Evolutionary conservation across 768 basidiomycete species (phyloP).

Genomic region (Macrocybe gigantea): DNA sequence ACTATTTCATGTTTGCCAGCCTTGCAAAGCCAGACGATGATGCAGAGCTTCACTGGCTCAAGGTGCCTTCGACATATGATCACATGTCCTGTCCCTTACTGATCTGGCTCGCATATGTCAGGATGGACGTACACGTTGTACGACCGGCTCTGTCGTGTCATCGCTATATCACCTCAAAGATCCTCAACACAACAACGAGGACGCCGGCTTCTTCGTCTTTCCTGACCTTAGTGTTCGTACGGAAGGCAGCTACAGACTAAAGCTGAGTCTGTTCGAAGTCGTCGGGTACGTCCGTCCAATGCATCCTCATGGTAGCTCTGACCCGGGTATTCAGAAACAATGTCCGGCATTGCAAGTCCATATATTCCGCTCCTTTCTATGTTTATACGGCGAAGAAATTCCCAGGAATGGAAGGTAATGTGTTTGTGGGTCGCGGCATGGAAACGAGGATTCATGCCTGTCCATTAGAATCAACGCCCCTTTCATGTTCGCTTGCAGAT

Average conservation of each 20-base stretch:
- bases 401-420: slow-evolving; percentile 89
- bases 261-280: slow-evolving; percentile 78
- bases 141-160: slow-evolving; percentile 87
- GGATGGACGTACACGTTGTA: slow-evolving; percentile 89
- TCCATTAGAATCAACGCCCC: slow-evolving; percentile 71
- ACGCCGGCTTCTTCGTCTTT: slow-evolving; percentile 95
- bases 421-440: background rate
- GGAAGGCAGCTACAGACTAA: slow-evolving; percentile 83
- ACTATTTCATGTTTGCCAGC: slow-evolving; percentile 94
- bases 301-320: slow-evolving; percentile 18
- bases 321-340: slow-evolving; percentile 33
- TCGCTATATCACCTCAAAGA: slow-evolving; percentile 90
- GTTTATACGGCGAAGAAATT: slow-evolving; percentile 97
- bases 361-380: slow-evolving; percentile 85
- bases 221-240: slow-evolving; percentile 90
- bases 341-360: slow-evolving; percentile 87
- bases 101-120: slow-evolving; percentile 17
- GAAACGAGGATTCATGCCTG: background rate
- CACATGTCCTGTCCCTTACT: background rate
- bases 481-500: slow-evolving; percentile 89
- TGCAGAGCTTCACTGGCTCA: slow-evolving; percentile 78
- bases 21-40: slow-evolving; percentile 88
- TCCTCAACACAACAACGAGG: slow-evolving; percentile 47
- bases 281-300: slow-evolving; percentile 53
- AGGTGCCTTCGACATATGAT: slow-evolving; percentile 35